Evolutionary conservation across 148 eudicot species (phyloP).

Genomic region (Nyssa sinensis): DNA sequence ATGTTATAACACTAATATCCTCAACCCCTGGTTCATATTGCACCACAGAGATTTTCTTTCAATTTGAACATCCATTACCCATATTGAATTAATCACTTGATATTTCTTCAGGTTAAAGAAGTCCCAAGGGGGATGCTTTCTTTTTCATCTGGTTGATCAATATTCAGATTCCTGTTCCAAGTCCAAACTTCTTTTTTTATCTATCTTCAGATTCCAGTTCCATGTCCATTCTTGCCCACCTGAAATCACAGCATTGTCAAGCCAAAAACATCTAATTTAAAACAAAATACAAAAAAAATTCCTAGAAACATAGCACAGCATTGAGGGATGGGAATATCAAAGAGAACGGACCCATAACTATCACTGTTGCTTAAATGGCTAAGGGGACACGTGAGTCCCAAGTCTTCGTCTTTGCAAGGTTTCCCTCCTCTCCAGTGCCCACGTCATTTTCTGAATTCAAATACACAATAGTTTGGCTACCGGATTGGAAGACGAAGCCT

Average conservation of each 20-base stretch:
- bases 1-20: too few species aligned
- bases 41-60: too few species aligned
- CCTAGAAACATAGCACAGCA: not conserved
- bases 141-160: not conserved
- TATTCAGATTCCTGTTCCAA: not conserved
- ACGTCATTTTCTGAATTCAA: not conserved
- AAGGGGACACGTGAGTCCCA: constrained; percentile 7
- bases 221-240: not conserved
- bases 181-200: too few species aligned
- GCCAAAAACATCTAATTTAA: not conserved
- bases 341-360: too few species aligned
- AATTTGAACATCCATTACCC: too few species aligned
- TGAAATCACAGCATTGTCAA: not conserved
- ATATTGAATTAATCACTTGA: too few species aligned
- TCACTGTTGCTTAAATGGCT: constrained; percentile 15
- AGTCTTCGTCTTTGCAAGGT: not conserved
- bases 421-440: not conserved
- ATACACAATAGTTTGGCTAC: not conserved
- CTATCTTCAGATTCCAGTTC: constrained; percentile 1
- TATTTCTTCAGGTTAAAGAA: too few species aligned
- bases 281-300: not conserved
- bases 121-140: not conserved
- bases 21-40: too few species aligned
- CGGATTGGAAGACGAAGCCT: constrained; percentile 2
- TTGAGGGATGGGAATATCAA: not conserved